These are phyloP conservation scores for Piper longum DNA, from an alignment of 164 flowering plant genomes.

Conservation along the genomic window DNA sequence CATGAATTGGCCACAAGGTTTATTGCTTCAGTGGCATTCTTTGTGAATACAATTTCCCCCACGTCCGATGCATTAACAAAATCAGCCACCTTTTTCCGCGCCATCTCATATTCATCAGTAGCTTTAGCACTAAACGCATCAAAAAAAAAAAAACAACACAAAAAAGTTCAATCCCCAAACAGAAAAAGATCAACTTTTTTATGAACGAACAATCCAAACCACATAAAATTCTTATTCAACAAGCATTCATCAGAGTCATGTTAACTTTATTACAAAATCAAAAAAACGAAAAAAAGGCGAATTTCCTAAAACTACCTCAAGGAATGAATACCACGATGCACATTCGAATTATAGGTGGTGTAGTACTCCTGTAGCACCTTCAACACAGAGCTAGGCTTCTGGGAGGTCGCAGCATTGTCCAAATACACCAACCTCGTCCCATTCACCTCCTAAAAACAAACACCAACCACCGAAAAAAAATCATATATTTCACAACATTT, in stretches of 20 bases:
- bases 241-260: neutral
- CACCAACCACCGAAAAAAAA: neutral
- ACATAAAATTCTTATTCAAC: neutral
- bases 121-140: constrained; percentile 61
- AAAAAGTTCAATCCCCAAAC: neutral
- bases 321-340: constrained; percentile 85
- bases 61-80: constrained; percentile 72
- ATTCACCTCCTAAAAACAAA: constrained; percentile 50
- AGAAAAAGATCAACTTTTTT: neutral
- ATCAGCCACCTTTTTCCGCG: constrained; percentile 73
- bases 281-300: neutral
- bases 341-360: constrained; percentile 69
- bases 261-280: neutral
- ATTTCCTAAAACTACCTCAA: constrained; percentile 38
- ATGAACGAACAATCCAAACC: neutral
- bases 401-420: constrained; percentile 97
- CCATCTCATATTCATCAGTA: constrained; percentile 79
- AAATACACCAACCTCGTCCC: constrained; percentile 72
- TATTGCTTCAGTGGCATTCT: constrained; percentile 95
- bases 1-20: constrained; percentile 88
- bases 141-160: neutral
- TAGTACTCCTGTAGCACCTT: constrained; percentile 60
- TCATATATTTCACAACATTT: neutral
- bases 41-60: constrained; percentile 75
- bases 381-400: constrained; percentile 71